Evolutionary conservation across 202 grass and related monocot species (phyloP).

Genomic region (Musa balbisiana): DNA sequence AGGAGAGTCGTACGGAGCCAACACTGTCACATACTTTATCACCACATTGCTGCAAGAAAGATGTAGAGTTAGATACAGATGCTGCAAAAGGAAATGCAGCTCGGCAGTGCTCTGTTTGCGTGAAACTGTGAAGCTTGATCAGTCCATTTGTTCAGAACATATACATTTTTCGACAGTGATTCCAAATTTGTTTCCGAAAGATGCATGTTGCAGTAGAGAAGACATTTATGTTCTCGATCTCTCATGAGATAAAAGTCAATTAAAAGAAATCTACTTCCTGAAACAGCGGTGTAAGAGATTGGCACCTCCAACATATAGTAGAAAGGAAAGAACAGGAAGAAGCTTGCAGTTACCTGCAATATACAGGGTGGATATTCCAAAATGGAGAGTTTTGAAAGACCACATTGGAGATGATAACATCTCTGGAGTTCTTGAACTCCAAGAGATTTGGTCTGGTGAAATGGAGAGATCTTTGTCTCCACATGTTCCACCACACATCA

Average conservation of each 20-base stretch:
- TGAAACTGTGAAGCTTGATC: too few species aligned
- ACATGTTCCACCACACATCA: slow-evolving; percentile 92
- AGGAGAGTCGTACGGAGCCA: slow-evolving; percentile 70
- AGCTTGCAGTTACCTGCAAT: slow-evolving; percentile 36
- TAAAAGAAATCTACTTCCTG: too few species aligned
- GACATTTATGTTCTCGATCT: too few species aligned
- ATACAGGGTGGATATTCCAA: slow-evolving; percentile 93
- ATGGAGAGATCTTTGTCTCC: slow-evolving; percentile 53
- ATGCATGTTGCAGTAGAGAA: too few species aligned
- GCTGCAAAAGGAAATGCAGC: too few species aligned
- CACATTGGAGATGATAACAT: slow-evolving; percentile 71
- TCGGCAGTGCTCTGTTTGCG: too few species aligned
- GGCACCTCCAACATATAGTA: too few species aligned
- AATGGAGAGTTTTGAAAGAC: slow-evolving; percentile 75
- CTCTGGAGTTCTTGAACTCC: slow-evolving; percentile 76
- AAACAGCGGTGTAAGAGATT: too few species aligned
- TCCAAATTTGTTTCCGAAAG: too few species aligned
- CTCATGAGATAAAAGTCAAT: too few species aligned
- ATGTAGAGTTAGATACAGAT: not conserved
- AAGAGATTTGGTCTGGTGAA: slow-evolving; percentile 60
- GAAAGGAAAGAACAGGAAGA: not conserved
- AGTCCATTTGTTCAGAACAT: too few species aligned
- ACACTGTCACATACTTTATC: slow-evolving; percentile 49
- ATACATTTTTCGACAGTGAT: too few species aligned
- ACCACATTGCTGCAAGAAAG: slow-evolving; percentile 57